These are phyloP conservation scores for Candolleomyces eurysporus DNA, from an alignment of 768 basidiomycete genomes.

Conservation along the genomic window DNA sequence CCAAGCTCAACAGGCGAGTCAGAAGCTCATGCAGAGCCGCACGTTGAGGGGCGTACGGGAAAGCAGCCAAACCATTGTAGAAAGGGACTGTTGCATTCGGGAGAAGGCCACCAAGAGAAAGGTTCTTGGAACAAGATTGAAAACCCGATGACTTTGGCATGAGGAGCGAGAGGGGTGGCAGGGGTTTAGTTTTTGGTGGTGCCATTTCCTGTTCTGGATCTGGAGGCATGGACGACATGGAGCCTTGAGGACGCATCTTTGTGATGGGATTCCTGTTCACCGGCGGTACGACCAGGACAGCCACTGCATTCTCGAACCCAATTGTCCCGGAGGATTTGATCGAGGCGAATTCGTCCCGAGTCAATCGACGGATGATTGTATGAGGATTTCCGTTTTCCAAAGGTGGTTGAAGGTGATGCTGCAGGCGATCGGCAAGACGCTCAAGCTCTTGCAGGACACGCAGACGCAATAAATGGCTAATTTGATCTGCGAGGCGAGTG, in stretches of 20 bases:
- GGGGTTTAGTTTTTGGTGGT: constrained; percentile 7
- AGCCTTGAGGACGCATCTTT: constrained; percentile 37
- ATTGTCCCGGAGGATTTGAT: constrained; percentile 46
- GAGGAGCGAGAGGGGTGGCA: constrained; percentile 31
- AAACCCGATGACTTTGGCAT: constrained; percentile 12
- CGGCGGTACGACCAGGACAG: constrained; percentile 70
- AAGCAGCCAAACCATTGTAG: constrained; percentile 65
- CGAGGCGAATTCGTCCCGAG: constrained; percentile 54
- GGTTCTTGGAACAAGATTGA: constrained; percentile 1
- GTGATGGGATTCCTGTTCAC: constrained; percentile 53
- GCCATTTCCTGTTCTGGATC: constrained; percentile 16
- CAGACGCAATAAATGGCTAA: constrained; percentile 65
- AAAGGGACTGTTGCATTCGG: constrained; percentile 47
- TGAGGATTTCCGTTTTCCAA: constrained; percentile 16
- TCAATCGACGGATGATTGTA: constrained; percentile 58
- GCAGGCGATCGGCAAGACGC: constrained; percentile 44
- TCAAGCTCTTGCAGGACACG: constrained; percentile 77
- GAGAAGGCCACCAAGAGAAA: constrained; percentile 16
- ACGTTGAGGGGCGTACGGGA: constrained; percentile 62
- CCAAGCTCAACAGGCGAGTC: constrained; percentile 37
- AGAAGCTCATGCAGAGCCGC: constrained; percentile 53
- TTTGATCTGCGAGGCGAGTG: constrained; percentile 43
- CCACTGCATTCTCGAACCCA: constrained; percentile 54
- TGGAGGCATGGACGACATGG: constrained; percentile 35
- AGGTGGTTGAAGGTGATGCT: constrained; percentile 14